phyloP scores from a whole-genome alignment of 1,139 yeast species.

The Debaryomycetaceae sp. region DNA sequence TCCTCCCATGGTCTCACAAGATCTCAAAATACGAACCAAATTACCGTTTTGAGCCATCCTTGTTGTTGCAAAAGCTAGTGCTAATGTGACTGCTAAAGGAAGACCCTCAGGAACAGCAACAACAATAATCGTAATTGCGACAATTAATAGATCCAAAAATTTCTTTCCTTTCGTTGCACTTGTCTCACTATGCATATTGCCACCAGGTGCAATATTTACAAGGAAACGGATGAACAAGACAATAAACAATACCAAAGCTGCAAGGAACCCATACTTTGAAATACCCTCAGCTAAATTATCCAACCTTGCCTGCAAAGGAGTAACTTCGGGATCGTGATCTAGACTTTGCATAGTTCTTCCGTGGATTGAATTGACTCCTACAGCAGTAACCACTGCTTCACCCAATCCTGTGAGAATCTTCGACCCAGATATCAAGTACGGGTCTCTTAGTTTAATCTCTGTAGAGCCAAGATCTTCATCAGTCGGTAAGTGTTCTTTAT shows the following conservation, averaged over 20 bases:
- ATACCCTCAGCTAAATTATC: slow-evolving; percentile 86
- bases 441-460: slow-evolving; percentile 53
- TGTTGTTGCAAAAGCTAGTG: slow-evolving; percentile 95
- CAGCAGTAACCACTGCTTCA: slow-evolving; percentile 80
- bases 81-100: slow-evolving; percentile 93
- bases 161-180: slow-evolving; percentile 79
- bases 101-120: slow-evolving; percentile 99
- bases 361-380: slow-evolving; percentile 83
- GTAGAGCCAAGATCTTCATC: slow-evolving; percentile 51
- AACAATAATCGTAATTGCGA: slow-evolving; percentile 87
- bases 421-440: slow-evolving; percentile 89
- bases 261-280: slow-evolving; percentile 86
- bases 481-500: slow-evolving; percentile 25
- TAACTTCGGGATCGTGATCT: slow-evolving; percentile 69
- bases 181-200: slow-evolving; percentile 38
- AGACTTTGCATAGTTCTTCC: slow-evolving; percentile 89
- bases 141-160: slow-evolving; percentile 81
- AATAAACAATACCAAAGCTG: slow-evolving; percentile 74
- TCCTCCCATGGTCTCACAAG: slow-evolving; percentile 99
- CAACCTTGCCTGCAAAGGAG: slow-evolving; percentile 86
- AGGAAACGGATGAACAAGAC: slow-evolving; percentile 77
- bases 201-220: slow-evolving; percentile 58
- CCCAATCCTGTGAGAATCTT: slow-evolving; percentile 86
- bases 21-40: slow-evolving; percentile 85
- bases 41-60: slow-evolving; percentile 97